Base-by-base conservation (phyloP, 139 green algal genomes). In the Coelastrella sp. region DNA sequence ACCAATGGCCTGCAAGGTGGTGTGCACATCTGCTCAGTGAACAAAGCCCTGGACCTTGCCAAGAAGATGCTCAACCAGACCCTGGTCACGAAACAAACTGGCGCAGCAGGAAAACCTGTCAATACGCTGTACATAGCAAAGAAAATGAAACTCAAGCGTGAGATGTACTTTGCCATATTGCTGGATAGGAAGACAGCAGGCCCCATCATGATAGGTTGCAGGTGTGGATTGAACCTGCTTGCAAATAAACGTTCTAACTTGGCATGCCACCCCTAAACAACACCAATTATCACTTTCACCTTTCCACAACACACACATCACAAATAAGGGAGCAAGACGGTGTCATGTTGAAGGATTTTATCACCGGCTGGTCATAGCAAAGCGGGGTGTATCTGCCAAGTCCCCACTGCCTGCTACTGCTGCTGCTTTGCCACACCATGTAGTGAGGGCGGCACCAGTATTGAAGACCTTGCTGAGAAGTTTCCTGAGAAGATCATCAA, bases 161-260 rank as follows among this genome's bases (percentile, higher is more conserved):
- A 99, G 93, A 99, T 99, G 98, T 99, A 99, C 93, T 99, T 99
- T 94, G 98, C 98, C 22, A 98, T 99, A 88, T 91, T 99, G 80
- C 94, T 99, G 25, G 98, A 99, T 94, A 92, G 98, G 25, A 94
- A 93, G 65, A 97, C 87, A 17, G 92, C 94, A 7, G 96, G 95
- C 0, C 96, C 95, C 11, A 82, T 99, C 72, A 96, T 99, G 90
- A 98, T 99, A 81, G 97, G 93, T 66, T 99, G 97, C 94, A 94
- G 92, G 86, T 85, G 65, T 70, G 60, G 9, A 57, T 20, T 27
- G 68, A 14, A 70, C 12, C 63, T 70, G 12, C 15, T 49, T 49
- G 35, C 35, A 1, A 5, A 49, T 5, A 49, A 49, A 49, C 35
- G 35, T 49, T n/a, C n/a, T n/a, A n/a, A n/a, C n/a, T n/a, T n/a